Evolutionary conservation across 305 asterid species (phyloP), one percentile per base, ranked within the genome.

Genomic region (Salvia sclarea): DNA sequence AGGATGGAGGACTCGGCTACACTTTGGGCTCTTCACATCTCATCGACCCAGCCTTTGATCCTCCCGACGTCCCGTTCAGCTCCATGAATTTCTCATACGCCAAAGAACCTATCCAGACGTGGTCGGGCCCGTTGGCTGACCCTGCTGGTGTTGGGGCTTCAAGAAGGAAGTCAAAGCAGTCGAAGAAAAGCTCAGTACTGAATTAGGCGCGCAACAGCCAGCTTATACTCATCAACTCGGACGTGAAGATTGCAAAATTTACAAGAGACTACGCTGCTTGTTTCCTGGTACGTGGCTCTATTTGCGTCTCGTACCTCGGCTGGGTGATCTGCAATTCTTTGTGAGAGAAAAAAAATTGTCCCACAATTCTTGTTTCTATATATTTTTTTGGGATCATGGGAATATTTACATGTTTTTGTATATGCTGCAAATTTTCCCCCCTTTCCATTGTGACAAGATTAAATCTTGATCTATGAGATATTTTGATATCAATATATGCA

Each of bases 91-190:
- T 92, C 70, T 84, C 96, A 8, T 88, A 87, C 28, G 71, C 90
- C 53, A 87, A 92, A 76, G 96, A 87, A 17, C 91, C 84, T 0
- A 92, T 86, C 18, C 88, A 84, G 62, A 87, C 92, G 1, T 92
- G 98, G 98, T 92, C 96, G 1, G 98, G 98, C 48, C 96, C 96
- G 31, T 72, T 92, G 80, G 87, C 75, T 14, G 92, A 82, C 28
- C 89, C 91, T 53, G 76, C 86, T 16, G 76, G 77, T 0, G 74
- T 67, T 8, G 85, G 82, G 38, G 84, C 79, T 35, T 80, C 82
- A 20, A 76, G 81, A 65, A 82, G 94, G 75, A 89, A 76, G 77
- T 70, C 77, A 0, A 89, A 81, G 73, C 82, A 76, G 56, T 83
- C 85, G 2, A 89, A 81, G 92, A 86, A 78, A 76, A 78, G 54